phyloP scores from a whole-genome alignment of 2,329 filamentous ascomycete genomes.

The Trichoderma polysporum region DNA sequence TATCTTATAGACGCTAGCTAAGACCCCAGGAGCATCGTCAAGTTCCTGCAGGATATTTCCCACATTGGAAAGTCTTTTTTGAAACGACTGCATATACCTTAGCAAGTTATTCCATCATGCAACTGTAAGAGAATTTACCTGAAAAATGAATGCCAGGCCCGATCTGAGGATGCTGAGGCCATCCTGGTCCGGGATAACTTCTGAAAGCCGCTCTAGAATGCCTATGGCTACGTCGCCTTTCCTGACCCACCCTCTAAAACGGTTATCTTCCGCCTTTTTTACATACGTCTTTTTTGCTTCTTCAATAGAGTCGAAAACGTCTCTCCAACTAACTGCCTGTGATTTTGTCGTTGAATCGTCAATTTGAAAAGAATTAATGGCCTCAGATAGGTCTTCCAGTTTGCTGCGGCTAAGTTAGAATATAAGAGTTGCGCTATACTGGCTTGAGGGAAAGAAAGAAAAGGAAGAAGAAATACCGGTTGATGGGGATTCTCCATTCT shows the following conservation, averaged over 20 bases:
- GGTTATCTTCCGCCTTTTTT: conserved; percentile 1
- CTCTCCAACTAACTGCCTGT: conserved; percentile 1
- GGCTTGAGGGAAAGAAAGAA: too few relatives aligned
- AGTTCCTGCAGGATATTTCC: conserved; percentile 12
- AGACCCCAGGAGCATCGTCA: neutral
- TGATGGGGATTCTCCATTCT: conserved; percentile 14
- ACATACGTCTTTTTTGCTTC: neutral
- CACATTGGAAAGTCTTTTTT: conserved; percentile 12
- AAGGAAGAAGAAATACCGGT: neutral
- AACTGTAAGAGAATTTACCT: neutral
- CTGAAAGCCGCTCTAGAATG: conserved; percentile 12
- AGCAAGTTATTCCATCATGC: neutral
- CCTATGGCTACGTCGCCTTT: conserved; percentile 5
- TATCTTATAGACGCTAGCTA: conserved; percentile 13
- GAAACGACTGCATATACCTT: neutral
- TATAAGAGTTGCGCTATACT: neutral
- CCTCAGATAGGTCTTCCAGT: neutral
- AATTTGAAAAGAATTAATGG: neutral
- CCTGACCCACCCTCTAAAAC: conserved; percentile 6
- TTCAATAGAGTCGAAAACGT: neutral
- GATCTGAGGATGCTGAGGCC: conserved; percentile 6
- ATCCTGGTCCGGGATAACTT: conserved; percentile 2
- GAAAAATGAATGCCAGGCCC: neutral
- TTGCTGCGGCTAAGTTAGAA: neutral
- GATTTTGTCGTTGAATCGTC: neutral